A percentile compares a stretch with the other conserved stretches of the same genome.
phyloP scores from a whole-genome alignment of 202 grass and related monocot genomes.

The Carex sylvatica region DNA sequence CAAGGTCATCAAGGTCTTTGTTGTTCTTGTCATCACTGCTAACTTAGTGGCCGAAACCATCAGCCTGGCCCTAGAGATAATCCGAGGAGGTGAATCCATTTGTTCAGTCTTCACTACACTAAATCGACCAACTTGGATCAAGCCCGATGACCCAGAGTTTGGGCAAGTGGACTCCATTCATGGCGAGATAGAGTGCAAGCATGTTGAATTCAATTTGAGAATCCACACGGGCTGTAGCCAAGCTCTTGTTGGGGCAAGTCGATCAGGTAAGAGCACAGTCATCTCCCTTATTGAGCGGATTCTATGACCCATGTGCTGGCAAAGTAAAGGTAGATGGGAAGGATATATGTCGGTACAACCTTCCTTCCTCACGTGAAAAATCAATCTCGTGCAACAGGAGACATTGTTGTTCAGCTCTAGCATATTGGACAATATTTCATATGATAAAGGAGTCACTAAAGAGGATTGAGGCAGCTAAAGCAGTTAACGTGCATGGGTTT shows the following conservation, averaged over 20 bases:
- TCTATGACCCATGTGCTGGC: constrained; percentile 71
- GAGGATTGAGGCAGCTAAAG: constrained; percentile 69
- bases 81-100: constrained; percentile 85
- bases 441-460: constrained; percentile 74
- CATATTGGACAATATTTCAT: constrained; percentile 92
- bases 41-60: constrained; percentile 90
- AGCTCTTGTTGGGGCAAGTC: constrained; percentile 81
- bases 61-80: constrained; percentile 84
- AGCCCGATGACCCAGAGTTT: too few species aligned
- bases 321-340: constrained; percentile 86
- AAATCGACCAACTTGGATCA: constrained; percentile 71
- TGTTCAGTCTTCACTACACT: constrained; percentile 86
- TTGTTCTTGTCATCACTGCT: constrained; percentile 92
- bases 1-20: constrained; percentile 99
- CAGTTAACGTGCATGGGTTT: constrained; percentile 80
- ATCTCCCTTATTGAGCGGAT: constrained; percentile 78
- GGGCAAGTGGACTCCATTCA: too few species aligned
- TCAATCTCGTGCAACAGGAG: constrained; percentile 90
- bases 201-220: constrained; percentile 81
- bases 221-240: constrained; percentile 82
- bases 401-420: constrained; percentile 74
- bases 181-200: constrained; percentile 77
- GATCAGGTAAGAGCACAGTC: constrained; percentile 93
- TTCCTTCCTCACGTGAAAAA: constrained; percentile 74
- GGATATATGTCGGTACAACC: constrained; percentile 67